A percentile compares a stretch with the other conserved stretches of the same genome.
These are phyloP conservation scores for Hymenoscyphus albidus DNA, from an alignment of 2,329 filamentous ascomycete species.

Conservation along the genomic window DNA sequence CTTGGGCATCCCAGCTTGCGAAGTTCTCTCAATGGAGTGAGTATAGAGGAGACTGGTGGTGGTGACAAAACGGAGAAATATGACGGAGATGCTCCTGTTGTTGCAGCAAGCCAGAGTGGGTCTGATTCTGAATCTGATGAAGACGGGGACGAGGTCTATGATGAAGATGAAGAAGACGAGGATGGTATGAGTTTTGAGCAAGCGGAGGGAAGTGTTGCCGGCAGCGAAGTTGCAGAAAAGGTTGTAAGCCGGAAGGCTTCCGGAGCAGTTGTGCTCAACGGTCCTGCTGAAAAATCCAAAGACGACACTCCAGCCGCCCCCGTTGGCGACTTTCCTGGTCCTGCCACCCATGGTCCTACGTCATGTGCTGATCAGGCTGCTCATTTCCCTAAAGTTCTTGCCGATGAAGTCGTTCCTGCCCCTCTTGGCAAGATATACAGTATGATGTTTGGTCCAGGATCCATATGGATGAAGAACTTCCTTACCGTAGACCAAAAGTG, in stretches of 20 bases:
- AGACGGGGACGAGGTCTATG: slow-evolving; percentile 71
- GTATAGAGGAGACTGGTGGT: slow-evolving; percentile 70
- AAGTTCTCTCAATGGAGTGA: slow-evolving; percentile 85
- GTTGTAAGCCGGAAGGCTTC: slow-evolving; percentile 69
- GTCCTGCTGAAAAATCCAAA: slow-evolving; percentile 47
- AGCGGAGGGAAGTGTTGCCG: slow-evolving; percentile 40
- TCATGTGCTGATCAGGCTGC: slow-evolving; percentile 74
- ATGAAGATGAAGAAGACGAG: slow-evolving; percentile 75
- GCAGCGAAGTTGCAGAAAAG: slow-evolving; percentile 58
- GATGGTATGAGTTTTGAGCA: slow-evolving; percentile 55
- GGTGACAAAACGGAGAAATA: slow-evolving; percentile 90
- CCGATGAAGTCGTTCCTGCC: slow-evolving; percentile 80
- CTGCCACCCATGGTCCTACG: slow-evolving; percentile 75
- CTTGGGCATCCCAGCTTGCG: slow-evolving; percentile 88
- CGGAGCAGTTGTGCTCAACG: slow-evolving; percentile 46
- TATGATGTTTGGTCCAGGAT: slow-evolving; percentile 78
- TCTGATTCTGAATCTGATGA: slow-evolving; percentile 55
- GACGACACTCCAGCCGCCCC: slow-evolving; percentile 44
- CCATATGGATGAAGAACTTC: slow-evolving; percentile 83
- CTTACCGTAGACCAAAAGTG: slow-evolving; percentile 85
- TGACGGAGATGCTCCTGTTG: slow-evolving; percentile 43
- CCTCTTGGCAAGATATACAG: slow-evolving; percentile 90
- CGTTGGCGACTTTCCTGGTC: slow-evolving; percentile 73
- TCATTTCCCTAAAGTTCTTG: slow-evolving; percentile 82
- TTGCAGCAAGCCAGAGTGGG: slow-evolving; percentile 44